phyloP scores from a whole-genome alignment of 2,329 filamentous ascomycete species.

The Triangularia setosa region DNA sequence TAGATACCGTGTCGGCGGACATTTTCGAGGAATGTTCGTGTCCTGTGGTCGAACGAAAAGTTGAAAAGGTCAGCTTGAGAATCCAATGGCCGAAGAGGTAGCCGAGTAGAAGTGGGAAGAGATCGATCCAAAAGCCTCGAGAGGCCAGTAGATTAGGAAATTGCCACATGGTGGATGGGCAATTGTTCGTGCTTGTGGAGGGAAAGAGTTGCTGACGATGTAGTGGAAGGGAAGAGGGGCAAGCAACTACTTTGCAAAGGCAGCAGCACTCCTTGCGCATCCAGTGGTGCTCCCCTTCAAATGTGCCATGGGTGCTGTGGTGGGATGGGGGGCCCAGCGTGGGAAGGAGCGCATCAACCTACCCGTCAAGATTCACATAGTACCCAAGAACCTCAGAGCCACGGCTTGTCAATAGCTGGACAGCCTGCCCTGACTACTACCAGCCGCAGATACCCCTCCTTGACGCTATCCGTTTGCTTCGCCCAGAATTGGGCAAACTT shows the following conservation, averaged over 20 bases:
- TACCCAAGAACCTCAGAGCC: slow-evolving; percentile 14
- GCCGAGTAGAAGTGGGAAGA: slow-evolving; percentile 3
- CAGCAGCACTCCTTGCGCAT: background rate
- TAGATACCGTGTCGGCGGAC: slow-evolving; percentile 72
- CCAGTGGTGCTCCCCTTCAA: background rate
- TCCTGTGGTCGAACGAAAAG: slow-evolving; percentile 33
- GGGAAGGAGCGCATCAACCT: slow-evolving; percentile 18
- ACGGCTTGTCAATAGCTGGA: background rate
- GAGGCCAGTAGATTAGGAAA: slow-evolving; percentile 1
- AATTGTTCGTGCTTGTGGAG: background rate
- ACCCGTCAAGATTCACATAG: slow-evolving; percentile 24
- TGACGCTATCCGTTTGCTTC: background rate
- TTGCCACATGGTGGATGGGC: slow-evolving; percentile 4
- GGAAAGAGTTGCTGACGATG: slow-evolving; percentile 3
- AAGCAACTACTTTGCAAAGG: background rate
- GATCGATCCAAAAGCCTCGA: background rate
- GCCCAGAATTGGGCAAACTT: slow-evolving; percentile 4
- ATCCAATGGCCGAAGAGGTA: slow-evolving; percentile 3
- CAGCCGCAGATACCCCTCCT: slow-evolving; percentile 7
- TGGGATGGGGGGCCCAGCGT: background rate
- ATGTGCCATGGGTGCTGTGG: background rate
- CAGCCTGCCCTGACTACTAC: slow-evolving; percentile 2
- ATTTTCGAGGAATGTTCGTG: slow-evolving; percentile 44
- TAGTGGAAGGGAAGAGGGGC: background rate
- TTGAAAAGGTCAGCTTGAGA: slow-evolving; percentile 19